Evolutionary conservation across 2,329 filamentous ascomycete species (phyloP).

Genomic region (Fusarium verrucosum): DNA sequence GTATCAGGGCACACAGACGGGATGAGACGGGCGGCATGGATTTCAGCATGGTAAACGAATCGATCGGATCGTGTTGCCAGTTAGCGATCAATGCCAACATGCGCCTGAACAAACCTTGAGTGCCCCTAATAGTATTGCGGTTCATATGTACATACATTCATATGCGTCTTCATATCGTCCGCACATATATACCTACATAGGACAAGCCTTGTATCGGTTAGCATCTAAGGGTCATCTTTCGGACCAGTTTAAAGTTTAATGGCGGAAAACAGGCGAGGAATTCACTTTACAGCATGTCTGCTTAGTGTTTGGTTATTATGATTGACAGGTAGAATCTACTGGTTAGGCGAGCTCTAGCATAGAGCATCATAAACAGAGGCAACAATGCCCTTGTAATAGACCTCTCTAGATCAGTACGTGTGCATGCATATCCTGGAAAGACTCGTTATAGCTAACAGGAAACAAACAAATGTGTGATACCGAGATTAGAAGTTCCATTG

Average conservation of each 20-base stretch:
- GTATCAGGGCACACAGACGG: not conserved
- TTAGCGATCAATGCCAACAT: not conserved
- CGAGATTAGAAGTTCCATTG: conserved; percentile 11
- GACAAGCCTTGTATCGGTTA: not conserved
- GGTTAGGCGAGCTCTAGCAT: no score
- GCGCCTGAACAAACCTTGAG: not conserved
- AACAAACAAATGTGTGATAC: not conserved
- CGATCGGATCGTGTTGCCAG: conserved; percentile 4
- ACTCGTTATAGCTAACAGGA: not conserved
- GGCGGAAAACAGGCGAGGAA: not conserved
- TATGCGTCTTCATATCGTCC: conserved; percentile 3
- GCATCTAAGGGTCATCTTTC: conserved; percentile 1
- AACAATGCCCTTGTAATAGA: not conserved
- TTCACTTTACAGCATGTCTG: not conserved
- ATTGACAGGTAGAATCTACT: no score
- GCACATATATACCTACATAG: not conserved
- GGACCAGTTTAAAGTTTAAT: not conserved
- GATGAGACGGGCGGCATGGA: not conserved
- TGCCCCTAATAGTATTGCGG: not conserved
- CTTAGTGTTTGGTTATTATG: not conserved
- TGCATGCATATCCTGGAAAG: not conserved
- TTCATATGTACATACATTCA: not conserved
- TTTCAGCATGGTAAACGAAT: conserved; percentile 2
- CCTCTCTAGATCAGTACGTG: not conserved
- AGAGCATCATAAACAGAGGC: not conserved